These are phyloP conservation scores for Solanum hybrid DNA, from an alignment of 305 asterid genomes.

Conservation along the genomic window DNA sequence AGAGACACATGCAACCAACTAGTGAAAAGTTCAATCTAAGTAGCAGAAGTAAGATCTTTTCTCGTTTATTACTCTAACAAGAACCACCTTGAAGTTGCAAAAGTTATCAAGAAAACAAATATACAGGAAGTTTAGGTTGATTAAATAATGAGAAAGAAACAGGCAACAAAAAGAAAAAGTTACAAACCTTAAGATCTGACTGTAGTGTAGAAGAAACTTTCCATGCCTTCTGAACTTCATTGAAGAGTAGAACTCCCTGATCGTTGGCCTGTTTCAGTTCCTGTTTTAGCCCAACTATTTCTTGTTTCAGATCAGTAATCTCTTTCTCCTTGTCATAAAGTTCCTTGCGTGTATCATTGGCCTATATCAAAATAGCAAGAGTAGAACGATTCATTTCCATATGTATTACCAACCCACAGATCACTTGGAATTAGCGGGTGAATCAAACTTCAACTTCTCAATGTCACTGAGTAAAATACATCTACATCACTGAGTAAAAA, in stretches of 20 bases:
- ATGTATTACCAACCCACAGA: background rate
- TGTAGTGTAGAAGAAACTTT: conserved; percentile 87
- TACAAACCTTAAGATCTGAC: conserved; percentile 87
- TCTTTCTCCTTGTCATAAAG: conserved; percentile 88
- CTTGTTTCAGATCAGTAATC: conserved; percentile 60
- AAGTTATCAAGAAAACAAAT: background rate
- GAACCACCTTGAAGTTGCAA: background rate
- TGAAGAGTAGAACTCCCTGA: conserved; percentile 85
- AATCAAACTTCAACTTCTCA: background rate
- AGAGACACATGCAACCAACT: background rate
- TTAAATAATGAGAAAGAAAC: background rate
- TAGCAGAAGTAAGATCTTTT: background rate
- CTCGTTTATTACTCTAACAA: background rate
- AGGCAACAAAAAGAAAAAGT: background rate
- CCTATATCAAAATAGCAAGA: conserved; percentile 34
- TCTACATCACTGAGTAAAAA: background rate
- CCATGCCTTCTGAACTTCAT: conserved; percentile 99
- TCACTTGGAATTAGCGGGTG: background rate
- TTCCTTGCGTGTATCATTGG: conserved; percentile 91
- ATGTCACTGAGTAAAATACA: background rate
- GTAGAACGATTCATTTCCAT: background rate
- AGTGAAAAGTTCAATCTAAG: background rate
- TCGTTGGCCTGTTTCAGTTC: conserved; percentile 77
- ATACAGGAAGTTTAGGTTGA: background rate
- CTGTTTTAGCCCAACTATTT: conserved; percentile 50